Base-by-base conservation (phyloP, 192 early-diverging fungal species). In the Linnemannia elongata region DNA sequence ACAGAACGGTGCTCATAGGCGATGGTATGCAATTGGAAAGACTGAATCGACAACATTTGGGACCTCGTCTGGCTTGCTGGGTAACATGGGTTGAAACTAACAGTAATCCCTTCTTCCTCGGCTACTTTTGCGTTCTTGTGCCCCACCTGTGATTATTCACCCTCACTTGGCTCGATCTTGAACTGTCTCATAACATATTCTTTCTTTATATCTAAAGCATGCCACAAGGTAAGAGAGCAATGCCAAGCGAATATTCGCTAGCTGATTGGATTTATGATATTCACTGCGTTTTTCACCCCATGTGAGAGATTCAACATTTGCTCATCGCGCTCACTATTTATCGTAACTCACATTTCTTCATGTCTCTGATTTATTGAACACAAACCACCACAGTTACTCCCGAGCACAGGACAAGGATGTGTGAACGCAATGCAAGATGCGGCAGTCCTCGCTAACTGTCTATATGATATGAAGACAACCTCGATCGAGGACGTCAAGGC, bases 11-110 rank as follows among this genome's bases (percentile, higher is more conserved):
- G 18, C 42, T 79, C 4, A 54, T 79, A 18, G 69, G 77, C 4
- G 77, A 79, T 72, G 77, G 76, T 77, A 77, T 57, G 18, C n/a
- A 42, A 38, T 18, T 5, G n/a, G n/a, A 66, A 4, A 30, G 27
- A 13, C n/a, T 15, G 12, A 2, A 33, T 15, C 4, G 13, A 0
- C 60, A 27, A 17, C n/a, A 15, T 33, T 9, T 66, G n/a, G 22
- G 55, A 27, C 27, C 22, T 57, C 7, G 7, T 33, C 3, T 66
- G 60, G 13, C 10, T 33, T 66, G 60, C 10, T 10, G 3, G 10
- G 30, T 33, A 27, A 33, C n/a, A 9, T 66, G 60, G 60, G 27
- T 66, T 66, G 33, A 12, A 66, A 66, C 30, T 66, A 66, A 66
- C 60, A 27, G 10, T 13, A 13, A 63, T 15, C 10, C 6, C 54